These are phyloP conservation scores for Groenewaldozyma salmanticensis DNA, from an alignment of 805 yeast species.

Conservation along the genomic window DNA sequence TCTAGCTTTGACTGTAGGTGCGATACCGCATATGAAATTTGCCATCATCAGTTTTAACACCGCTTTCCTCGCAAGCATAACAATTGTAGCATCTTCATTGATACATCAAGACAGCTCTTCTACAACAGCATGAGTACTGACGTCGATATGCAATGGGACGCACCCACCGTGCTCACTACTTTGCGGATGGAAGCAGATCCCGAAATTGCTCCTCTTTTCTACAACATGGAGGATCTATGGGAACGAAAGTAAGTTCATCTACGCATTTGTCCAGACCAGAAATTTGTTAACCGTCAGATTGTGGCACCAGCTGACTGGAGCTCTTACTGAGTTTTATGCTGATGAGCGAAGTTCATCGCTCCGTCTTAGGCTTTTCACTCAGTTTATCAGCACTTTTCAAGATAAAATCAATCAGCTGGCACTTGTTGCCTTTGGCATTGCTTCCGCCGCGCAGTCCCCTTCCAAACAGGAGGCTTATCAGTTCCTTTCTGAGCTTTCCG, in stretches of 20 bases:
- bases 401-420: slow-evolving; percentile 70
- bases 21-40: too few relatives aligned
- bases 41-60: too few relatives aligned
- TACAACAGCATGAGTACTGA: too few relatives aligned
- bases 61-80: too few relatives aligned
- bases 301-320: slow-evolving; percentile 87
- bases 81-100: background rate
- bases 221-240: slow-evolving; percentile 70
- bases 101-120: background rate
- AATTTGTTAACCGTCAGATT: slow-evolving; percentile 29
- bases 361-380: slow-evolving; percentile 57
- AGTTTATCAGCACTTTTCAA: slow-evolving; percentile 57
- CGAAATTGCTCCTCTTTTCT: slow-evolving; percentile 51
- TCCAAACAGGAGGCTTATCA: slow-evolving; percentile 41
- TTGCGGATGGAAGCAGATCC: slow-evolving; percentile 59
- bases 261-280: background rate
- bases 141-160: too few relatives aligned
- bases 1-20: too few relatives aligned
- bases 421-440: slow-evolving; percentile 63
- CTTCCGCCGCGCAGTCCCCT: slow-evolving; percentile 37
- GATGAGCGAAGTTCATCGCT: slow-evolving; percentile 42
- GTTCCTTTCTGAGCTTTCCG: slow-evolving; percentile 36
- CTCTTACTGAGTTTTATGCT: slow-evolving; percentile 51
- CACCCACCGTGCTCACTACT: slow-evolving; percentile 43
- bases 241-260: slow-evolving; percentile 48